These are phyloP conservation scores for Corynascus novoguineensis DNA, from an alignment of 495 filamentous ascomycete species.

Conservation along the genomic window DNA sequence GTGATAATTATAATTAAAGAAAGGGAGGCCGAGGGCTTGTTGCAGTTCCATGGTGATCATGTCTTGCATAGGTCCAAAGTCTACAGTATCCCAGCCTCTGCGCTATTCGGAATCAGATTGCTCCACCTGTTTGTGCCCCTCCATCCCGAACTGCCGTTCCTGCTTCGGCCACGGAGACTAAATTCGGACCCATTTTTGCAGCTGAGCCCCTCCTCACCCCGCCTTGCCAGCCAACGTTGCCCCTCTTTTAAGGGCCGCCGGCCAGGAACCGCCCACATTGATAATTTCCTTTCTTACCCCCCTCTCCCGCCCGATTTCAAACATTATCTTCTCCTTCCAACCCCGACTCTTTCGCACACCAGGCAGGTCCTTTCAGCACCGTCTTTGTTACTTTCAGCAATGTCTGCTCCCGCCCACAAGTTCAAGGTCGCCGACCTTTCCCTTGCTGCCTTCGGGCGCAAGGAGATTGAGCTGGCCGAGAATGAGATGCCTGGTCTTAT, in stretches of 20 bases:
- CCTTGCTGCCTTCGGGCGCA: constrained; percentile 96
- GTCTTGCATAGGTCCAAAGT: no score
- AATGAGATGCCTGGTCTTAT: constrained; percentile 99
- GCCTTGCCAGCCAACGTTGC: not conserved
- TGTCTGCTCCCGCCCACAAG: constrained; percentile 78
- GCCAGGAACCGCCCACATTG: constrained; percentile 2
- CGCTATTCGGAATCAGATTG: not conserved
- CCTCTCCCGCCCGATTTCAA: not conserved
- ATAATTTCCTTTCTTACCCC: constrained; percentile 7
- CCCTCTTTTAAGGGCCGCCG: constrained; percentile 6
- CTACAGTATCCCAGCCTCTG: no score
- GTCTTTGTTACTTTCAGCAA: constrained; percentile 28
- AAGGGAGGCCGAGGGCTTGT: no score
- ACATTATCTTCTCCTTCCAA: not conserved
- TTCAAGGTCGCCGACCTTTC: constrained; percentile 98
- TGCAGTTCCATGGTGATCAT: no score
- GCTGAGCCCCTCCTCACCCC: constrained; percentile 12
- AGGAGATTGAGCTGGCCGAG: constrained; percentile 97
- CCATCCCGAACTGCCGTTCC: not conserved
- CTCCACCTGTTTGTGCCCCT: not conserved
- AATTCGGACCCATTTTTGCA: constrained; percentile 6
- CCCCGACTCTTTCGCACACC: not conserved
- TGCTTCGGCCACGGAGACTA: not conserved
- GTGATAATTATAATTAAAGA: no score
- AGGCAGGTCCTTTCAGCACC: constrained; percentile 4